Percentiles rank a stretch among this genome's conserved stretches.
These are phyloP conservation scores for carrot (Daucus carota) DNA, from an alignment of 129 eudicot species.

Conservation along the genomic window DH1_v3.0 NC_030383.2:12501501-12502000, in stretches of 20 bases:
- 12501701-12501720: not conserved
- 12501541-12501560: constrained; percentile 34
- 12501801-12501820: not conserved
- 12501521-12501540: constrained; percentile 37
- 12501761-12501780: not conserved
- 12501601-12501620: constrained; percentile 9
- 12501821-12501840: not conserved
- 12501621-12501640: constrained; percentile 5
- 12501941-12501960: not conserved
- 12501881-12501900: not conserved
- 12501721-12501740: not conserved
- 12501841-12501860: not conserved
- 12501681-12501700: not conserved
- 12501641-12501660: not conserved
- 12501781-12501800: not conserved
- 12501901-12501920: not conserved
- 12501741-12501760: not conserved
- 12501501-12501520: constrained; percentile 53
- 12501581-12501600: constrained; percentile 38
- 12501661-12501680: not conserved
- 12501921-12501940: not conserved
- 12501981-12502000: not conserved
- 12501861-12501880: not conserved
- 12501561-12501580: constrained; percentile 40
- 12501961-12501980: not conserved